Base-by-base conservation (phyloP, 805 yeast genomes). In the Hemisphaericaspora nanyangensis region DNA sequence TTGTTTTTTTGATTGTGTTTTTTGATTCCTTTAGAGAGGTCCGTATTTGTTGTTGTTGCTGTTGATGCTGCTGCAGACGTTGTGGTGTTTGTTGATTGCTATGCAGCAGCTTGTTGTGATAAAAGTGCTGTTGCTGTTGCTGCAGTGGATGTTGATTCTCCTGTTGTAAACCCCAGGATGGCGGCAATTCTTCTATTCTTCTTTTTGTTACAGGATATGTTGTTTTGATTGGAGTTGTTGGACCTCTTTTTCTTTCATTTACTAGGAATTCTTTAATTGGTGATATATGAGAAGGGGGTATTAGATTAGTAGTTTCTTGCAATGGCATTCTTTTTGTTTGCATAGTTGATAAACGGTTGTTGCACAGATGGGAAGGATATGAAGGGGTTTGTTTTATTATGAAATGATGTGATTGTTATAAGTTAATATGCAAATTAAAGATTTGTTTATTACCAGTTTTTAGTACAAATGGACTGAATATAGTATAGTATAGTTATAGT, bases 171-270 rank as follows among this genome's bases (percentile, higher is more conserved):
- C n/a, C n/a, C n/a, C n/a, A n/a, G n/a, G n/a, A n/a, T n/a, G 31
- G 31, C 5, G 31, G 31, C 17, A 29, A 15, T 12, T 29, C 29
- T 6, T 32, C 30, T 16, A 28, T 7, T 13, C 12, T 38, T 22
- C 34, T 32, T 29, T 37, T 28, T 8, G 28, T n/a, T n/a, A n/a
- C n/a, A n/a, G n/a, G n/a, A n/a, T n/a, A 22, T 29, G 30, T 11
- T 13, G 34, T 12, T 22, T 30, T 18, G 11, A 17, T 31, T 11
- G 34, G 34, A 12, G 40, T 32, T 3, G 33, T 18, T 24, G 31
- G 35, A 12, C 29, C 29, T 37, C 40, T 22, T 16, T 37, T 37
- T 19, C 33, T 30, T 8, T 35, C 28, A n/a, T 29, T 20, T 4
- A 35, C 7, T 27, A 18, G 17, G n/a, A n/a, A n/a, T 22, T 22